Base-by-base conservation (phyloP, 2,329 filamentous ascomycete genomes). In the Colletotrichum orbiculare region DNA sequence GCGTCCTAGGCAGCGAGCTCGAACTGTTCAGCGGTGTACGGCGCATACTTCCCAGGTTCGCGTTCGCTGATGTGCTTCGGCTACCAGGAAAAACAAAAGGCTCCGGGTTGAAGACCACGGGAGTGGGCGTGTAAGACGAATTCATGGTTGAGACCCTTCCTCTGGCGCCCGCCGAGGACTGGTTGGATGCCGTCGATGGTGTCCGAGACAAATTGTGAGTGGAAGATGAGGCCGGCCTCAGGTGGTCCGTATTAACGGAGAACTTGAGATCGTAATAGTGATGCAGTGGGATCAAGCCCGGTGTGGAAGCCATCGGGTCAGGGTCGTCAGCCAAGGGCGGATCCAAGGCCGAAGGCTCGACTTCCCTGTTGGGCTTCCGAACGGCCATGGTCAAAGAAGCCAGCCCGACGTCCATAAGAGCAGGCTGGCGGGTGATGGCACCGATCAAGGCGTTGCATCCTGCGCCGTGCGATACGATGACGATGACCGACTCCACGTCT, bases 391-490 rank as follows among this genome's bases (percentile, higher is more conserved):
- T 97, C 53, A 99, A 83, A 4, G 94, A 97, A 1, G 95, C 92
- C 79, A 97, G 92, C 35, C 90, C 91, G 13, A 98, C 91, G 73
- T 98, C 94, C 72, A 97, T 88, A 12, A 99, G 84, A 0, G 97
- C 94, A 0, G 96, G 95, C 72, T 97, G 92, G 66, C 95, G 92
- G 0, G 94, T 96, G 69, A 99, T 87, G 34, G 94, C 94, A 11
- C 95, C 94, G 67, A 99, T 94, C 48, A 99, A 79, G 2, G 96
- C 96, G 79, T 99, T 99, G 78, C 95, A 97, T 43, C 96, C 96
- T 12, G 96, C 96, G 33, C 95, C 95, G 74, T 99, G 96, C 0
- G 96, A 97, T 25, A 99, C 91, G 8, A 99, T 80, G 45, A 99
- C 84, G 13, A 99, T 82, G 2, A 98, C 89, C 2, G 94, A 86